Base-by-base conservation (phyloP, 2,329 filamentous ascomycete species). In the Colletotrichum abscissum region DNA sequence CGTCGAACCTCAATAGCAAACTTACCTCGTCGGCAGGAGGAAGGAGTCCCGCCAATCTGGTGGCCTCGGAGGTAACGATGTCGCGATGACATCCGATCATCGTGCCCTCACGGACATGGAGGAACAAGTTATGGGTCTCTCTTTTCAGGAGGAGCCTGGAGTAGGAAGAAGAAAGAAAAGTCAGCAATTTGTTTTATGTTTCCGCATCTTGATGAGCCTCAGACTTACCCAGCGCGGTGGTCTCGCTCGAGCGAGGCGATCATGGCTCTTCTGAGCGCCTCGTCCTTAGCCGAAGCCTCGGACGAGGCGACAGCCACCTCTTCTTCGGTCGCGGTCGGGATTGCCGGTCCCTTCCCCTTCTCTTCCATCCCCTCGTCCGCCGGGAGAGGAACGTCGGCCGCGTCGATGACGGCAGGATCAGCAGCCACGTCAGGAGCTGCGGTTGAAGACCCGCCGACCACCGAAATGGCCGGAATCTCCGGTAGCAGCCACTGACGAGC, bases 11-110 rank as follows among this genome's bases (percentile, higher is more conserved):
- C 5, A 11, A 16, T 9, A 6, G 3, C 3, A 30, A 24, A 9
- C 77, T 74, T 75, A 83, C 80, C 56, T 73, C 56, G 35, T 76
- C 77, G 35, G 78, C 74, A 3, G 78, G 77, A 42, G 81, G 80
- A 8, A 84, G 76, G 24, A 78, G 76, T n/a, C 80, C 77, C 5
- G 78, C 78, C 62, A 84, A 80, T 78, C 79, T 83, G 6, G 74
- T 78, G 6, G 83, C 83, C 28, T 82, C 77, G 4, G 78, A 73
- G 54, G 75, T 73, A 28, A 84, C 72, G 62, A 84, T 78, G 49
- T 80, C 78, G 52, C 82, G 82, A 72, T 84, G 82, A 9, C 26
- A 54, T 9, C 22, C 16, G 11, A 60, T n/a, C 7, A 22, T 22
- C 4, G 24, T 35, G 22, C 46, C 56, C 16, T 63, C 69, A 14